Evolutionary conservation across 345 rosid species (phyloP).

Genomic region (Arabidopsis suecica): DNA sequence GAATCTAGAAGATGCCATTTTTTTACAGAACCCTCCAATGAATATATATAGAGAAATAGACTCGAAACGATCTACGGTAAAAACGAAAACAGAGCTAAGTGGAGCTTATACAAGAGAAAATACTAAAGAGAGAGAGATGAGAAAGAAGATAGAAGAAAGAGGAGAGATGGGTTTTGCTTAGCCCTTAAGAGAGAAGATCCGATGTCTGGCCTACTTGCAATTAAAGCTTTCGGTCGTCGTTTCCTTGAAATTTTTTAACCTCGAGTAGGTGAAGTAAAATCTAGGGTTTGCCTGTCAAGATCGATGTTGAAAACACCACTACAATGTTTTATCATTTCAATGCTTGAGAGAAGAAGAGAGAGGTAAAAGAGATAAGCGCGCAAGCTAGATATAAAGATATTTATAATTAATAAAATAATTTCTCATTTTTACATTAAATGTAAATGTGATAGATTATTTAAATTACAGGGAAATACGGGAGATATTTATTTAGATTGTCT

Average conservation of each 20-base stretch:
- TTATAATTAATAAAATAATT: too few relatives aligned
- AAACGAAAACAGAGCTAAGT: constrained; percentile 35
- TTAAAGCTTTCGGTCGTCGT: constrained; percentile 53
- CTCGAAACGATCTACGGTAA: constrained; percentile 33
- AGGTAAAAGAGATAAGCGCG: background rate
- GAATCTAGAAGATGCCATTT: constrained; percentile 58
- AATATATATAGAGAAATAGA: constrained; percentile 37
- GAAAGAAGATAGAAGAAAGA: constrained; percentile 21
- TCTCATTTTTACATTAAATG: too few relatives aligned
- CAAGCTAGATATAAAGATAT: background rate
- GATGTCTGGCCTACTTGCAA: constrained; percentile 58
- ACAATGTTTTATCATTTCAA: constrained; percentile 12
- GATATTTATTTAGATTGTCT: constrained; percentile 8
- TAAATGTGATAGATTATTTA: background rate
- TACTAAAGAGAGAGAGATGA: constrained; percentile 12
- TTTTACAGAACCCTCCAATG: background rate
- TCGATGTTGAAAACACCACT: constrained; percentile 19
- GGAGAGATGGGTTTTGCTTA: constrained; percentile 46
- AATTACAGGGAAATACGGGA: background rate
- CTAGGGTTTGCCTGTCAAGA: constrained; percentile 19
- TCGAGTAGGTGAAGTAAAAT: constrained; percentile 40
- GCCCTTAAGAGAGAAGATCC: constrained; percentile 52
- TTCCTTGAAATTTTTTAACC: constrained; percentile 39
- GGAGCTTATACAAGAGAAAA: constrained; percentile 31
- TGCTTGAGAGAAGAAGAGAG: background rate